Conservation (phyloP, 2,329 filamentous ascomycete species). For the Colletotrichum higginsianum region DNA sequence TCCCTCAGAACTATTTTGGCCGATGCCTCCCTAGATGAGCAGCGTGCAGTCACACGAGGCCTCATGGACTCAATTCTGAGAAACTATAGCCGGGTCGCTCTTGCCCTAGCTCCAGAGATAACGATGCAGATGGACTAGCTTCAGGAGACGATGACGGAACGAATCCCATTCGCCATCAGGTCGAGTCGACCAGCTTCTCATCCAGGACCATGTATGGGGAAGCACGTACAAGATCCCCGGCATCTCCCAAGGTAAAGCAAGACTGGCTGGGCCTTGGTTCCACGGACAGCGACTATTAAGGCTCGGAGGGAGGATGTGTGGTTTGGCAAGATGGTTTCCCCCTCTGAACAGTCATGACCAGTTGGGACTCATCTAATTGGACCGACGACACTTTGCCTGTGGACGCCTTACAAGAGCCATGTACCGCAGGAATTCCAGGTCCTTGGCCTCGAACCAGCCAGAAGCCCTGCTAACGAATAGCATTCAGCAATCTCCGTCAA, state of each 20-base stretch:
- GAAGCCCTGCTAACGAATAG: not conserved
- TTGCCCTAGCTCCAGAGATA: not conserved
- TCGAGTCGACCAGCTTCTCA: not conserved
- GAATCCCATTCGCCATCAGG: slow-evolving; percentile 17
- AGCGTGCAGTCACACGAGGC: not conserved
- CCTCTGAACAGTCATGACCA: not conserved
- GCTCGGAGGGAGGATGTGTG: not conserved
- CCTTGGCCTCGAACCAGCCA: not conserved
- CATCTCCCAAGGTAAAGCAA: not conserved
- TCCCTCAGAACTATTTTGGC: not conserved
- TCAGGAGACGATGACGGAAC: slow-evolving; percentile 1
- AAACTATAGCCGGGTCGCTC: not conserved
- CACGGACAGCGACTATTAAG: not conserved
- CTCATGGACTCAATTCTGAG: not conserved
- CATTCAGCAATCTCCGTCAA: not conserved
- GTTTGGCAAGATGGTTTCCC: not conserved
- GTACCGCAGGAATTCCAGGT: not conserved
- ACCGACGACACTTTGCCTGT: not conserved
- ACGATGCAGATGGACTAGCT: not conserved
- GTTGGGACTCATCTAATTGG: not conserved
- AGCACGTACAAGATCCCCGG: slow-evolving; percentile 1
- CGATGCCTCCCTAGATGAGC: not conserved
- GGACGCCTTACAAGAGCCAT: not conserved
- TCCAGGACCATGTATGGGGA: slow-evolving; percentile 4
- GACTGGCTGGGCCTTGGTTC: not conserved